A percentile compares a stretch with the other conserved stretches of the same genome.
Evolutionary conservation across 78 protist species (phyloP).

Genomic region (Creolimax fragrantissima): DNA sequence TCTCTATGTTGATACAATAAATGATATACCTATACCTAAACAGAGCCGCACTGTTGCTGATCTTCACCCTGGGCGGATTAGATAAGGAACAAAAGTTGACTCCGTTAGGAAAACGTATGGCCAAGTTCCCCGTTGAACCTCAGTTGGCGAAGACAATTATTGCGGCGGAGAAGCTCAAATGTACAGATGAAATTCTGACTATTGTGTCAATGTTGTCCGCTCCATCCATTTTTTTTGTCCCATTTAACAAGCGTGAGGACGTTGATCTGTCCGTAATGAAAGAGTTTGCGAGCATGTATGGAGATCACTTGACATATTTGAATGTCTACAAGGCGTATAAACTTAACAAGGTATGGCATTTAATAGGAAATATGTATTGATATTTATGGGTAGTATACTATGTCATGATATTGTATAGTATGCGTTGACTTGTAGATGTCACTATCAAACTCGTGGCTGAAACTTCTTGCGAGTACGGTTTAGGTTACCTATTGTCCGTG

Average conservation of each 20-base stretch:
- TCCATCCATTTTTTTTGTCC: neutral
- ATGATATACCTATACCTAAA: no score
- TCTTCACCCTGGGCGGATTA: slow-evolving; percentile 90
- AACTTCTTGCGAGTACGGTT: no score
- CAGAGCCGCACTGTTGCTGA: slow-evolving; percentile 55
- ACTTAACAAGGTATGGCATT: slow-evolving; percentile 79
- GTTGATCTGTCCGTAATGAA: neutral
- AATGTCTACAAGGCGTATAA: slow-evolving; percentile 76
- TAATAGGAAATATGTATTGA: no score
- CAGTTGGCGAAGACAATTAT: slow-evolving; percentile 77
- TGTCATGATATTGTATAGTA: slow-evolving; percentile 55
- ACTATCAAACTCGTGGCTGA: no score
- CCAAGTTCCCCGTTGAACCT: slow-evolving; percentile 98
- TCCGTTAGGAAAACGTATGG: slow-evolving; percentile 88
- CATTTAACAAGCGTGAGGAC: slow-evolving; percentile 1
- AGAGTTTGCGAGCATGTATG: slow-evolving; percentile 25
- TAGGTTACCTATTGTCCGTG: slow-evolving; percentile 46
- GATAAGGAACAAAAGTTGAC: slow-evolving; percentile 96
- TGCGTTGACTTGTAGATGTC: slow-evolving; percentile 68
- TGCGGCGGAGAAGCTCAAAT: slow-evolving; percentile 79
- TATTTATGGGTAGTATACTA: no score
- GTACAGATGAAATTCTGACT: slow-evolving; percentile 91
- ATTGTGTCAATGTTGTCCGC: slow-evolving; percentile 92
- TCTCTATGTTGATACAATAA: neutral
- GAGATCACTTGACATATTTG: slow-evolving; percentile 87